These are phyloP conservation scores for Talaromyces atroroseus DNA, from an alignment of 2,329 filamentous ascomycete species.

Conservation along the genomic window DNA sequence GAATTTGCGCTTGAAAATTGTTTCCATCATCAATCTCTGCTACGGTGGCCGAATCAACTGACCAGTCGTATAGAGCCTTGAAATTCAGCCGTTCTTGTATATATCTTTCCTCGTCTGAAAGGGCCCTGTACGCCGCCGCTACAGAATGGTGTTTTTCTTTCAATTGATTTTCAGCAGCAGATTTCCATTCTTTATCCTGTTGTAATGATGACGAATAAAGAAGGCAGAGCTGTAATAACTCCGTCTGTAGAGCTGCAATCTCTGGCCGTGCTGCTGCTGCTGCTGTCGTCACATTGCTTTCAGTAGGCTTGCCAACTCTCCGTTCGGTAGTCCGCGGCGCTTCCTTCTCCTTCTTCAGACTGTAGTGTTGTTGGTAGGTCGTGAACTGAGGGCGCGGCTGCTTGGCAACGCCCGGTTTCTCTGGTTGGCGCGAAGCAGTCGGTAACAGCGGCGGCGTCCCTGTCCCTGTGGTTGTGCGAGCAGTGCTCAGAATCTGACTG, in stretches of 20 bases:
- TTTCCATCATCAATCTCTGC: conserved; percentile 21
- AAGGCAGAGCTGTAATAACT: conserved; percentile 40
- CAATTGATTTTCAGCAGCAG: conserved; percentile 24
- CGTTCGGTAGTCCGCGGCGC: conserved; percentile 16
- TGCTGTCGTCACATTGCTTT: conserved; percentile 19
- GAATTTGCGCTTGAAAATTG: conserved; percentile 33
- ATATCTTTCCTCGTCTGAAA: conserved; percentile 28
- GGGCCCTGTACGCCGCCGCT: conserved; percentile 27
- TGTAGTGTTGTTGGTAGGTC: conserved; percentile 35
- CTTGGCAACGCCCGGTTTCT: conserved; percentile 4
- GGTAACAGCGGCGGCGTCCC: conserved; percentile 5
- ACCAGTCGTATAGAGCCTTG: conserved; percentile 31
- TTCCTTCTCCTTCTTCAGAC: conserved; percentile 33
- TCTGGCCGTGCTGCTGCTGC: conserved; percentile 30
- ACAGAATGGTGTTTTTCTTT: conserved; percentile 32
- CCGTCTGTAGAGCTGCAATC: conserved; percentile 34
- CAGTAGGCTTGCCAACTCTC: conserved; percentile 13
- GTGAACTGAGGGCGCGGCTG: conserved; percentile 28
- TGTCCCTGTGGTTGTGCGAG: neutral
- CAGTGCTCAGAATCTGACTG: conserved; percentile 27
- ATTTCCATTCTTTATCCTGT: conserved; percentile 27
- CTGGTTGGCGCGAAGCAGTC: neutral
- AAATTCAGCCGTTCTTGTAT: conserved; percentile 30
- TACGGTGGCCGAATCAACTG: conserved; percentile 24
- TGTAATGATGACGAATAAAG: conserved; percentile 30